Evolutionary conservation across 148 eudicot species (phyloP).

Genomic region (Diospyros kaki): DNA sequence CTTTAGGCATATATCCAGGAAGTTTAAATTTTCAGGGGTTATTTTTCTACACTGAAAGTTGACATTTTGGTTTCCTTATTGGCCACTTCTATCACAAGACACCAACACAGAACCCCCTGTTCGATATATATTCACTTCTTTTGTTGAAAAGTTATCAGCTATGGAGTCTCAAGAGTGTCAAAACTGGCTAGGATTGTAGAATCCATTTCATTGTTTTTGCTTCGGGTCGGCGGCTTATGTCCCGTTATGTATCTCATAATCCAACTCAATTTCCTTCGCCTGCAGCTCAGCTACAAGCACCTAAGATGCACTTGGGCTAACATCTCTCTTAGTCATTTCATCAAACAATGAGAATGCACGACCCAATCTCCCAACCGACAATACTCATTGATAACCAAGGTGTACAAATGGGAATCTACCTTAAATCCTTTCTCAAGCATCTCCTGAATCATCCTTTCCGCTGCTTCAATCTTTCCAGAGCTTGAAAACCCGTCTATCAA

Average conservation of each 20-base stretch:
- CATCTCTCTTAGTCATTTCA: conserved; percentile 26
- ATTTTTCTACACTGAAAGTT: no score
- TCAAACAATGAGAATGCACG: conserved; percentile 26
- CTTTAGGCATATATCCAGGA: no score
- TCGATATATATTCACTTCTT: no score
- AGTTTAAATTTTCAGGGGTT: no score
- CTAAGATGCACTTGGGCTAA: conserved; percentile 25
- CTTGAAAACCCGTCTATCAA: conserved; percentile 41
- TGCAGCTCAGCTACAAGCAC: conserved; percentile 31
- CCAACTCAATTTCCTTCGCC: conserved; percentile 25
- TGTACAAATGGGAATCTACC: conserved; percentile 27
- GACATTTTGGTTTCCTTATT: no score
- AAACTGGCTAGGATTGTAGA: no score
- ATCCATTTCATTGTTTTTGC: no score
- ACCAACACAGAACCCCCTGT: no score
- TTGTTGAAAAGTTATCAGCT: no score
- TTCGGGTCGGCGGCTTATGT: no score
- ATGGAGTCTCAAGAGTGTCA: no score
- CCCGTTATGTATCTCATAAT: background rate
- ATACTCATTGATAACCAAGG: conserved; percentile 31
- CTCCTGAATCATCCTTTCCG: conserved; percentile 31
- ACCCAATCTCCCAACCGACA: conserved; percentile 26
- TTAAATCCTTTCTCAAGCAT: conserved; percentile 39
- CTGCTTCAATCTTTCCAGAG: conserved; percentile 35
- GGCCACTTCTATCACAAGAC: no score